Conservation (phyloP, 106 monocot genomes). For the Ottelia alismoides region DNA sequence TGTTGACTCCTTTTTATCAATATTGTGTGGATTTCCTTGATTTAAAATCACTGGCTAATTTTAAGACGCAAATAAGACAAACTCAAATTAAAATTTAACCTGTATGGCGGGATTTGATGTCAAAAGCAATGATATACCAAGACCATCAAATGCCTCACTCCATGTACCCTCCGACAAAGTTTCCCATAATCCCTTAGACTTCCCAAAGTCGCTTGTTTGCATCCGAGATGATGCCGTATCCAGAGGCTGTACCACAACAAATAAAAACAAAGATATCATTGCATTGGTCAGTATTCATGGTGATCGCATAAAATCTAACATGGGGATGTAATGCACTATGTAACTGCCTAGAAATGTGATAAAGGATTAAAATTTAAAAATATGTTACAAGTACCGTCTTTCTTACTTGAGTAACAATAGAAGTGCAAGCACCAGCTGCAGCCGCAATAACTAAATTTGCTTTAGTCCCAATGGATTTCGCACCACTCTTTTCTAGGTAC, state of each 20-base stretch:
- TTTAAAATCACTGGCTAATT: too few species aligned
- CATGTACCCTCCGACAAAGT: conserved; percentile 64
- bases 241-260: conserved; percentile 50
- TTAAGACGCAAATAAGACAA: too few species aligned
- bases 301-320: too few species aligned
- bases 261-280: too few species aligned
- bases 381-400: too few species aligned
- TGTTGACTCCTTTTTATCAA: too few species aligned
- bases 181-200: conserved; percentile 71
- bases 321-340: too few species aligned
- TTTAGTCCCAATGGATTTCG: conserved; percentile 75
- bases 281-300: too few species aligned
- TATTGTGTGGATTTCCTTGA: too few species aligned
- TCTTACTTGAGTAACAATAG: conserved; percentile 64
- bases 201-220: conserved; percentile 98
- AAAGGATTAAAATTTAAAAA: too few species aligned
- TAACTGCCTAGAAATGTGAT: too few species aligned
- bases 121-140: conserved; percentile 81
- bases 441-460: conserved; percentile 88
- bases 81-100: too few species aligned
- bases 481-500: conserved; percentile 58
- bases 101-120: conserved; percentile 95
- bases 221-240: conserved; percentile 96
- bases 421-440: conserved; percentile 91
- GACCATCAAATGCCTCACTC: conserved; percentile 84